A percentile compares a stretch with the other conserved stretches of the same genome.
These are phyloP conservation scores for Populus nigra DNA, from an alignment of 345 rosid genomes.

Conservation along the genomic window DNA sequence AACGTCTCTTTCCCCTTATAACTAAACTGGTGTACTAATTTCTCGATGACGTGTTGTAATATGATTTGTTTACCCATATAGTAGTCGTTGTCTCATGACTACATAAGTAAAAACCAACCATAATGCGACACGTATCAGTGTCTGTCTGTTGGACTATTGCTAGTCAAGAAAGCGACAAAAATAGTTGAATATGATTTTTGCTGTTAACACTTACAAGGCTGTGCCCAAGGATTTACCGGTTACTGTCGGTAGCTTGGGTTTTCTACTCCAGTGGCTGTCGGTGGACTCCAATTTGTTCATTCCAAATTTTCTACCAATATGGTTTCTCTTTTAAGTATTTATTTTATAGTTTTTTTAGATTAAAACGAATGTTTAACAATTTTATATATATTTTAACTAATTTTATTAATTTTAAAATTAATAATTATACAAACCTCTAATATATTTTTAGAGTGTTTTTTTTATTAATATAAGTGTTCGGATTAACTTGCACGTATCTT, in stretches of 20 bases:
- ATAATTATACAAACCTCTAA: too few species aligned
- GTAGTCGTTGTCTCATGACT: background rate
- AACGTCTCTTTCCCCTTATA: constrained; percentile 5
- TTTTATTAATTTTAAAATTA: too few species aligned
- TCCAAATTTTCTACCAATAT: background rate
- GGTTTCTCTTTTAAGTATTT: background rate
- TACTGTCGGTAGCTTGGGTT: constrained; percentile 32
- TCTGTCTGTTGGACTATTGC: background rate
- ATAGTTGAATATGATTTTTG: background rate
- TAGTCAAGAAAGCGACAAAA: background rate
- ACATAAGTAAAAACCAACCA: background rate
- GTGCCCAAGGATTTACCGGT: constrained; percentile 27
- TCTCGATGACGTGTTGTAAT: background rate
- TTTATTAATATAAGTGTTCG: too few species aligned
- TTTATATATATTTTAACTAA: rapidly evolving
- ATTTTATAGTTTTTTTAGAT: too few species aligned
- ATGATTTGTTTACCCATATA: background rate
- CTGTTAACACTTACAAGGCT: constrained; percentile 41
- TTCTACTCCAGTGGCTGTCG: constrained; percentile 32
- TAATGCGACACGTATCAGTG: background rate
- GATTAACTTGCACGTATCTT: rapidly evolving
- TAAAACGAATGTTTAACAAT: too few species aligned
- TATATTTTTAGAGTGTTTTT: too few species aligned
- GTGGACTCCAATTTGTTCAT: constrained; percentile 28
- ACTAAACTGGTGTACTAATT: background rate